phyloP scores from a whole-genome alignment of 1,284 basidiomycete genomes.

The Malassezia cuniculi region DNA sequence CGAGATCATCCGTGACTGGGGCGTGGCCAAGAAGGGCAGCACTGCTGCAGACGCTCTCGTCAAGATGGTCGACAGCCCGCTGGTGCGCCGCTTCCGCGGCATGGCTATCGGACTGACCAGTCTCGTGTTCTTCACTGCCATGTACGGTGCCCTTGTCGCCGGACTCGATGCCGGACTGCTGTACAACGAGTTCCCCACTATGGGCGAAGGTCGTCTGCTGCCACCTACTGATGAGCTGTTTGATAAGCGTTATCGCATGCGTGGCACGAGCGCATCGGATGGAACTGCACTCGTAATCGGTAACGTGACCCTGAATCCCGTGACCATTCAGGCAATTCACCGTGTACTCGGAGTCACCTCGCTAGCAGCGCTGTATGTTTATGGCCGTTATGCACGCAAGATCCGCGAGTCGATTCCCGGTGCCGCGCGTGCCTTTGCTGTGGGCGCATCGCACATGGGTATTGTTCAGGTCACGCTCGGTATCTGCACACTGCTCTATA shows the following conservation, averaged over 20 bases:
- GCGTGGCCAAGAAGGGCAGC: not conserved
- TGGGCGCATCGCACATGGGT: slow-evolving; percentile 10
- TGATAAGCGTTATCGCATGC: slow-evolving; percentile 50
- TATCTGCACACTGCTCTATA: slow-evolving; percentile 78
- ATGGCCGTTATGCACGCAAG: slow-evolving; percentile 3
- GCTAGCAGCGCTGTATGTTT: slow-evolving; percentile 7
- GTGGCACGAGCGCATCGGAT: slow-evolving; percentile 46
- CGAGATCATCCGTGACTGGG: slow-evolving; percentile 55
- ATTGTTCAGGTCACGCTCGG: slow-evolving; percentile 66
- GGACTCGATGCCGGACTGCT: slow-evolving; percentile 89
- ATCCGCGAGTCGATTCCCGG: slow-evolving; percentile 1
- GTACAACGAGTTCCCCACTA: slow-evolving; percentile 95
- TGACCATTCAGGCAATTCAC: slow-evolving; percentile 93
- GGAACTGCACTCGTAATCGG: slow-evolving; percentile 53
- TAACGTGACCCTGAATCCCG: slow-evolving; percentile 92
- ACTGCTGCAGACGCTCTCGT: too few relatives aligned
- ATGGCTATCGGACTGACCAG: slow-evolving; percentile 21
- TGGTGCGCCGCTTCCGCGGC: slow-evolving; percentile 20
- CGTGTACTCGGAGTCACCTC: slow-evolving; percentile 59
- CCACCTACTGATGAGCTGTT: slow-evolving; percentile 77
- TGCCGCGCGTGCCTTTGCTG: slow-evolving; percentile 8
- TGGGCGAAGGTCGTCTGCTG: slow-evolving; percentile 68
- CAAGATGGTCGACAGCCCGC: slow-evolving; percentile 15
- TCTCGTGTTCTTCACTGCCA: slow-evolving; percentile 54
- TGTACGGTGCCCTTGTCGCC: slow-evolving; percentile 92